phyloP scores from a whole-genome alignment of 805 yeast species.

The Hanseniaspora vineae region DNA sequence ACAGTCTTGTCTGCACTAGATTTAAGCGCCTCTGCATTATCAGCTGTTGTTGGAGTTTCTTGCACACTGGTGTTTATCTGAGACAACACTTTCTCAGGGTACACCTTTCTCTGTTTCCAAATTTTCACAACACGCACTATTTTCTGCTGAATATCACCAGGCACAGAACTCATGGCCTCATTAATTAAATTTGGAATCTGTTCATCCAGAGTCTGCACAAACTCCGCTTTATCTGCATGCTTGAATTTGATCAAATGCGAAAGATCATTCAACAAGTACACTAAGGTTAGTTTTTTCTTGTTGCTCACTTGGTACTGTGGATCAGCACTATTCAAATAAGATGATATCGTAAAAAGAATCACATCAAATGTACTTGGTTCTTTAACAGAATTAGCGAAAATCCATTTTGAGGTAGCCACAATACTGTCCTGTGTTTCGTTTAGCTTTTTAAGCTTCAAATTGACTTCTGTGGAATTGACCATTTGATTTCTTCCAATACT shows the following conservation, averaged over 20 bases:
- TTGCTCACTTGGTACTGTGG: conserved; percentile 16
- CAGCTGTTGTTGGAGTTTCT: conserved; percentile 6
- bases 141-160: conserved; percentile 34
- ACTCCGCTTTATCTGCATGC: conserved; percentile 9
- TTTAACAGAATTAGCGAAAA: conserved; percentile 17
- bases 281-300: conserved; percentile 16
- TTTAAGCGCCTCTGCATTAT: conserved; percentile 5
- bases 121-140: conserved; percentile 46
- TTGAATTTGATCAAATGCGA: conserved; percentile 22
- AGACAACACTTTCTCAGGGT: conserved; percentile 23
- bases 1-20: conserved; percentile 4
- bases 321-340: conserved; percentile 13
- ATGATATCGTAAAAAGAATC: not conserved
- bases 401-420: conserved; percentile 22
- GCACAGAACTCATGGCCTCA: conserved; percentile 2
- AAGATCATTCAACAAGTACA: conserved; percentile 22
- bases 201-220: conserved; percentile 24
- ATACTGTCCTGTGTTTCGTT: conserved; percentile 25
- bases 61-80: conserved; percentile 17
- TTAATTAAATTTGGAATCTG: conserved; percentile 20
- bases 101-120: conserved; percentile 54
- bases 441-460: conserved; percentile 10
- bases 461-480: not conserved
- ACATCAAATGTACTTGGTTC: conserved; percentile 2
- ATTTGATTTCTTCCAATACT: not conserved